Evolutionary conservation across 768 basidiomycete species (phyloP).

Genomic region (Amanita molliuscula): DNA sequence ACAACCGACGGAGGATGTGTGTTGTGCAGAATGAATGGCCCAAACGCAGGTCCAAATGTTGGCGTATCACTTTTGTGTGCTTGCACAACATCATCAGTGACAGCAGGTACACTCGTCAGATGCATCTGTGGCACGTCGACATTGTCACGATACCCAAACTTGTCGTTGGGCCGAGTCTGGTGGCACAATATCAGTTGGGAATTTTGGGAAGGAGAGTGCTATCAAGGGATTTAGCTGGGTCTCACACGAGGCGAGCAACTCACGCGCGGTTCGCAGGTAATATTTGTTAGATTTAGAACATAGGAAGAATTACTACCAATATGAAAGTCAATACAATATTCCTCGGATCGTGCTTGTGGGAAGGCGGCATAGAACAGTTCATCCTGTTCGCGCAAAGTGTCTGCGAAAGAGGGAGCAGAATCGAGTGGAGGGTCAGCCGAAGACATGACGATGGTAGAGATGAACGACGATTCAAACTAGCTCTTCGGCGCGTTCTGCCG

Average conservation of each 20-base stretch:
- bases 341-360: slow-evolving; percentile 19
- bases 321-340: background rate
- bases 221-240: background rate
- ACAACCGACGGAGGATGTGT: background rate
- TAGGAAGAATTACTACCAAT: background rate
- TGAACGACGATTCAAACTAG: slow-evolving; percentile 1
- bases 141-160: background rate
- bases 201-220: slow-evolving; percentile 3
- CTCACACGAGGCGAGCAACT: background rate
- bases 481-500: slow-evolving; percentile 6
- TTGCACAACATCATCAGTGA: background rate
- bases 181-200: background rate
- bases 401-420: slow-evolving; percentile 14
- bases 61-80: background rate
- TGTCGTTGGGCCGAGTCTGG: background rate
- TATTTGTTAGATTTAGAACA: background rate
- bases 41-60: background rate
- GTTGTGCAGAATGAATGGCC: background rate
- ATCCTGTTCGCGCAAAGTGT: slow-evolving; percentile 26
- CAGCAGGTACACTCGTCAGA: background rate
- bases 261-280: background rate
- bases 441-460: background rate
- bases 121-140: background rate
- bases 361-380: slow-evolving; percentile 28
- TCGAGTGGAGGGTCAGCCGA: background rate